These are phyloP conservation scores for Rhizopus sp. DNA, from an alignment of 371 early-diverging fungal species.

Conservation along the genomic window DNA sequence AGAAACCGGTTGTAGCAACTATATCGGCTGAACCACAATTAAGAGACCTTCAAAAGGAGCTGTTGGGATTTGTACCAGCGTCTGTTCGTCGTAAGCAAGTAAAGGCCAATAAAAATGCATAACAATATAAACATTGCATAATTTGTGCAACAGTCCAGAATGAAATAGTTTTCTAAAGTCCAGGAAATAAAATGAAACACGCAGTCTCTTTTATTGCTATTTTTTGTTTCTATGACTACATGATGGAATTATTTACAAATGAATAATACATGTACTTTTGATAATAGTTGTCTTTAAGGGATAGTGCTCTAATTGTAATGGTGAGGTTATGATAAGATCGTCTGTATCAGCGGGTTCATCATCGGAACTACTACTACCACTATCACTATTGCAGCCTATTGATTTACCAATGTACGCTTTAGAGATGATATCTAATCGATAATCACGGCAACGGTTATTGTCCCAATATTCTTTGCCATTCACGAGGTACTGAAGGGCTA, in stretches of 20 bases:
- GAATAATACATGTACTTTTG: not conserved
- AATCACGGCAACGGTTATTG: constrained; percentile 74
- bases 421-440: constrained; percentile 31
- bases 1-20: constrained; percentile 35
- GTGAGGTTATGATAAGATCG: not conserved
- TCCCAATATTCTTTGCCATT: constrained; percentile 77
- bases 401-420: constrained; percentile 6
- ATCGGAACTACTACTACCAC: constrained; percentile 7
- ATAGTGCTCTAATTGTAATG: not conserved
- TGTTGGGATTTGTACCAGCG: constrained; percentile 63
- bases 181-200: not conserved
- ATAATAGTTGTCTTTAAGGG: not conserved
- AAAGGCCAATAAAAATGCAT: constrained; percentile 38
- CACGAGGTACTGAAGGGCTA: constrained; percentile 51
- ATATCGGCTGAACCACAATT: constrained; percentile 68
- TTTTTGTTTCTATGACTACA: not conserved
- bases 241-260: not conserved
- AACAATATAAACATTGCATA: not conserved
- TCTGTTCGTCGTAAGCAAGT: constrained; percentile 59
- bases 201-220: not conserved
- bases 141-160: constrained; percentile 3
- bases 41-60: constrained; percentile 65
- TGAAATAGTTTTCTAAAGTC: not conserved
- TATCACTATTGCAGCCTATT: not conserved
- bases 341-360: constrained; percentile 12